Conservation (phyloP, 768 basidiomycete species). For the Leccinum barrowsii region DNA sequence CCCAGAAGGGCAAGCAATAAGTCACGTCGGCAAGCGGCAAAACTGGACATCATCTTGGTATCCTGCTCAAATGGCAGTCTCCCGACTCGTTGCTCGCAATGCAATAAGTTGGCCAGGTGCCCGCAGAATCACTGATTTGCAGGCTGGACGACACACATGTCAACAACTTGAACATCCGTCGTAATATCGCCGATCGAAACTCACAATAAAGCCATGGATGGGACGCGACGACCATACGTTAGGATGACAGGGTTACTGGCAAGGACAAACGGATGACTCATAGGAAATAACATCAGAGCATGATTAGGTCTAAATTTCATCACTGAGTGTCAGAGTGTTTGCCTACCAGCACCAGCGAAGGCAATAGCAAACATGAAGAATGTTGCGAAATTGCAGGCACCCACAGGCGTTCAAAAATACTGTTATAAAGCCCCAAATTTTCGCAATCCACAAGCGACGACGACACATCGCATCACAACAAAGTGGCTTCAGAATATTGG, state of each 20-base stretch:
- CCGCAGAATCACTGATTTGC: constrained; percentile 7
- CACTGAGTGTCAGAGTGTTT: background rate
- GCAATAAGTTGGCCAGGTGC: background rate
- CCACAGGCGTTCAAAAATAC: background rate
- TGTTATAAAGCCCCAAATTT: background rate
- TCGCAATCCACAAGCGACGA: background rate
- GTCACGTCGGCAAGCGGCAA: background rate
- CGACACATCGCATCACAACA: background rate
- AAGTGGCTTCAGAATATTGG: background rate
- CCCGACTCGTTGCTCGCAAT: background rate
- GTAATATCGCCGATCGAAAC: background rate
- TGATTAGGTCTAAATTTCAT: too few relatives aligned
- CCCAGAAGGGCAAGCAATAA: background rate
- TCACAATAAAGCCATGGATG: background rate
- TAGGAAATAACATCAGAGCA: background rate
- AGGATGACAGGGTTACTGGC: background rate
- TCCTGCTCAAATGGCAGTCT: background rate
- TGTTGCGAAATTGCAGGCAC: background rate
- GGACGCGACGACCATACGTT: background rate
- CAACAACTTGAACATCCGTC: background rate
- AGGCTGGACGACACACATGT: background rate
- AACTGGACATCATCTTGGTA: background rate
- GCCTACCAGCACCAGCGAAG: background rate
- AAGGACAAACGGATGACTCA: background rate
- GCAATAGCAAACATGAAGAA: background rate